phyloP scores from a whole-genome alignment of 352 stramenopile species.

The Phytophthora nicotianae region DNA sequence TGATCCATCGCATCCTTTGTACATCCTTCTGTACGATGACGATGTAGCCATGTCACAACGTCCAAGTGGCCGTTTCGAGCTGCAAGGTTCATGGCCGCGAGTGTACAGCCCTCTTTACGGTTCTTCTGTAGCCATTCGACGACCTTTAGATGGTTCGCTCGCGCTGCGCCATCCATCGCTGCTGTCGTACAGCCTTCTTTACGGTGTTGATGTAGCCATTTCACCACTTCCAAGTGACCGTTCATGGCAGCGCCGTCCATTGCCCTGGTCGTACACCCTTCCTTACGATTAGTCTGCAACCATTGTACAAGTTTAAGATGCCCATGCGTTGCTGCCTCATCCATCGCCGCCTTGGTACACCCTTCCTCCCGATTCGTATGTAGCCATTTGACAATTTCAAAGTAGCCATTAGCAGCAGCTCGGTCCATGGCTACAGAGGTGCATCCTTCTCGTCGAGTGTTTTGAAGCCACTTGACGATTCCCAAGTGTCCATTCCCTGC shows the following conservation, averaged over 20 bases:
- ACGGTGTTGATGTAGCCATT: slow-evolving; percentile 36
- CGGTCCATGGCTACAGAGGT: slow-evolving; percentile 37
- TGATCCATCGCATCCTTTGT: slow-evolving; percentile 38
- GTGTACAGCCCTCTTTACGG: slow-evolving; percentile 32
- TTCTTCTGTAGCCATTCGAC: slow-evolving; percentile 42
- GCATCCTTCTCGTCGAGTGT: slow-evolving; percentile 33
- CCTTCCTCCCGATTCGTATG: slow-evolving; percentile 32
- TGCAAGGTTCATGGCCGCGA: slow-evolving; percentile 36
- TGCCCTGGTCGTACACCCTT: slow-evolving; percentile 31
- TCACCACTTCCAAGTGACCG: slow-evolving; percentile 31
- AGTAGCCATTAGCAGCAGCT: slow-evolving; percentile 31
- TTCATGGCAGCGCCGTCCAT: slow-evolving; percentile 41
- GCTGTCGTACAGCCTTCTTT: slow-evolving; percentile 37
- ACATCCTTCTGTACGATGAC: slow-evolving; percentile 29
- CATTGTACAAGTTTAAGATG: slow-evolving; percentile 33
- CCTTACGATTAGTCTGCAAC: slow-evolving; percentile 29
- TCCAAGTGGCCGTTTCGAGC: slow-evolving; percentile 38
- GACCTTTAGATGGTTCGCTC: slow-evolving; percentile 31
- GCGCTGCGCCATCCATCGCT: slow-evolving; percentile 37
- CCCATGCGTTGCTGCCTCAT: slow-evolving; percentile 36
- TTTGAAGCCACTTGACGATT: slow-evolving; percentile 40
- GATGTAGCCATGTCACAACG: slow-evolving; percentile 36
- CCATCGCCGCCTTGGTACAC: slow-evolving; percentile 38
- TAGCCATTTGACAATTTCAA: slow-evolving; percentile 40
- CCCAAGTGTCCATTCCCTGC: slow-evolving; percentile 35